Percentiles rank a stretch among this genome's conserved stretches.
Evolutionary conservation across 1,139 yeast species (phyloP).

Genomic region (Protomyces lactucae-debilis): DNA sequence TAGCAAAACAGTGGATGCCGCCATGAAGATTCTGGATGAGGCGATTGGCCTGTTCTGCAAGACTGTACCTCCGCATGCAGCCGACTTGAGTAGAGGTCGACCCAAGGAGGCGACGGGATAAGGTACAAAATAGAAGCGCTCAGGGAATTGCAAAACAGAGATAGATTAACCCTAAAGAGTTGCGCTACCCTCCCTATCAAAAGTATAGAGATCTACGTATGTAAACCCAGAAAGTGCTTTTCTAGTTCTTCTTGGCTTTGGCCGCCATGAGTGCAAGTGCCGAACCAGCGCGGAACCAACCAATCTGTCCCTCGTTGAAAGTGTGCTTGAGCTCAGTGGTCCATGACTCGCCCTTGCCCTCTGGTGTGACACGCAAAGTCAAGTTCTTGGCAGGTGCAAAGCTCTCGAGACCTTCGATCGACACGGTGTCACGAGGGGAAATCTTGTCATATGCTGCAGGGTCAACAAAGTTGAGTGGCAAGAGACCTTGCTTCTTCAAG

Average conservation of each 20-base stretch:
- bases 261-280: conserved; percentile 97
- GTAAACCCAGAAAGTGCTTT: neutral
- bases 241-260: conserved; percentile 33
- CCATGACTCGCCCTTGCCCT: conserved; percentile 68
- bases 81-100: conserved; percentile 6
- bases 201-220: neutral
- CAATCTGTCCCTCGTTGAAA: conserved; percentile 91
- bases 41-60: conserved; percentile 36
- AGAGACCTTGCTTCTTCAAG: conserved; percentile 94
- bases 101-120: conserved; percentile 24
- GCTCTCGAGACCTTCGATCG: conserved; percentile 74
- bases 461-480: conserved; percentile 89
- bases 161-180: no score
- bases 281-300: conserved; percentile 98
- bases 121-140: neutral
- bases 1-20: conserved; percentile 61
- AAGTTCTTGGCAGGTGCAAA: conserved; percentile 92
- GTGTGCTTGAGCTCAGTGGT: conserved; percentile 89
- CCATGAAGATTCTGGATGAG: conserved; percentile 59
- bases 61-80: conserved; percentile 4
- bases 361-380: conserved; percentile 83
- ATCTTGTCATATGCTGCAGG: conserved; percentile 91
- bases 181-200: no score
- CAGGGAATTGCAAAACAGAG: no score
- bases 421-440: conserved; percentile 83